Evolutionary conservation across 129 eudicot genomes (phyloP), one percentile per base, ranked within the genome.

Genomic region (Ambrosia artemisiifolia): DNA sequence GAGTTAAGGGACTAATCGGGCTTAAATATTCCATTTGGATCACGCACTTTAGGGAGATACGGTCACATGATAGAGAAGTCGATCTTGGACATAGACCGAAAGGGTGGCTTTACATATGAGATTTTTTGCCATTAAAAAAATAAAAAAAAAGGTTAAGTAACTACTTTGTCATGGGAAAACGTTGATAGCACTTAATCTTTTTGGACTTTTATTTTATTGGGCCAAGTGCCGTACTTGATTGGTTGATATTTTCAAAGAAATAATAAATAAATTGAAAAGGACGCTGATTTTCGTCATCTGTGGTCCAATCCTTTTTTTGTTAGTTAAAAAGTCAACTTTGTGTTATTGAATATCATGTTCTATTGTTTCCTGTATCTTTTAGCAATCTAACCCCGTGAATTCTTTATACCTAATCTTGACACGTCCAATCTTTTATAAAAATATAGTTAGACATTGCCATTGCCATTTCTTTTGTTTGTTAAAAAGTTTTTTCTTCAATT

Each of bases 281-380:
- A 43, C 57, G 55, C 46, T n/a, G n/a, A 71, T 51, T 40, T 56
- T 38, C 47, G 43, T 72, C 80, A 17, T 56, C 34, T 77, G 82
- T 57, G 91, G 87, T n/a, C 77, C 78, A 56, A 5, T 60, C 54
- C 56, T 18, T 65, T 18, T 60, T 71, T 70, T 63, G 50, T 14
- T 34, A 42, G 67, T 80, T 34, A 63, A 53, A 63, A 79, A 85
- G 91, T 88, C 95, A 83, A 85, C 0, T 86, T 75, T 73, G 51
- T 20, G 18, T 59, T 60, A 32, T 60, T 60, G 70, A 63, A 70
- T 59, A 63, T 60, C 68, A 78, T 71, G 77, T 78, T 78, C 77
- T 14, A 7, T 46, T 68, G 57, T 32, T 71, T 76, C 75, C 24
- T 17, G n/a, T n/a, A n/a, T n/a, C n/a, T n/a, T n/a, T n/a, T n/a